Evolutionary conservation across 1,284 basidiomycete species (phyloP).

Genomic region (Puccinia horiana): DNA sequence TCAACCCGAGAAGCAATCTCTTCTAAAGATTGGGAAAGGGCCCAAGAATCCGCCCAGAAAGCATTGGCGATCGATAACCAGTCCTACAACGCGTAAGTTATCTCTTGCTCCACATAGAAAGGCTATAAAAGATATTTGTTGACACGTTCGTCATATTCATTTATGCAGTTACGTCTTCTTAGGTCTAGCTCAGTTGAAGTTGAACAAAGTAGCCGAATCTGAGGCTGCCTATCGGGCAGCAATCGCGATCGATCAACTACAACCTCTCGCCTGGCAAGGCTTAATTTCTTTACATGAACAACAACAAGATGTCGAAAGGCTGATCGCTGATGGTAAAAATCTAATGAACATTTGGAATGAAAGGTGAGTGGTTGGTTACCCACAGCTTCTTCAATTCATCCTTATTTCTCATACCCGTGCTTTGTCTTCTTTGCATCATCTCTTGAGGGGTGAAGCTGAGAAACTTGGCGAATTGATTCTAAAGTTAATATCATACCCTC

Average conservation of each 20-base stretch:
- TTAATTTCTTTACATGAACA: conserved; percentile 29
- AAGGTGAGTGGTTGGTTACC: conserved; percentile 5
- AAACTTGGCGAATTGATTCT: conserved; percentile 40
- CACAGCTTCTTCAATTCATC: neutral
- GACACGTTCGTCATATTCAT: too few species aligned
- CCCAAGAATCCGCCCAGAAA: conserved; percentile 8
- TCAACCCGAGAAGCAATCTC: conserved; percentile 34
- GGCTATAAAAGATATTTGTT: neutral
- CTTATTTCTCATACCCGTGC: neutral
- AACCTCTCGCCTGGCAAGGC: conserved; percentile 47
- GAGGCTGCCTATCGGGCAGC: conserved; percentile 37
- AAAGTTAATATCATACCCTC: conserved; percentile 31
- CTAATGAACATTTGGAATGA: conserved; percentile 42
- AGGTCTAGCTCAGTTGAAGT: conserved; percentile 35
- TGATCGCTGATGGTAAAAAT: conserved; percentile 10
- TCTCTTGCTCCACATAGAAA: neutral
- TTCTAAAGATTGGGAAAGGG: conserved; percentile 29
- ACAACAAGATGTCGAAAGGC: conserved; percentile 11
- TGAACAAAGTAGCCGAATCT: conserved; percentile 27
- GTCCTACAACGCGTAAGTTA: conserved; percentile 39
- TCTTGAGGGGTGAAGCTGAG: conserved; percentile 36
- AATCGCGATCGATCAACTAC: conserved; percentile 28
- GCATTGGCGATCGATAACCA: conserved; percentile 19
- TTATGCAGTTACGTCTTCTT: conserved; percentile 38
- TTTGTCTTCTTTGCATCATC: too few species aligned